Evolutionary conservation across 768 basidiomycete species (phyloP).

Genomic region (Rhodotorula babjevae): DNA sequence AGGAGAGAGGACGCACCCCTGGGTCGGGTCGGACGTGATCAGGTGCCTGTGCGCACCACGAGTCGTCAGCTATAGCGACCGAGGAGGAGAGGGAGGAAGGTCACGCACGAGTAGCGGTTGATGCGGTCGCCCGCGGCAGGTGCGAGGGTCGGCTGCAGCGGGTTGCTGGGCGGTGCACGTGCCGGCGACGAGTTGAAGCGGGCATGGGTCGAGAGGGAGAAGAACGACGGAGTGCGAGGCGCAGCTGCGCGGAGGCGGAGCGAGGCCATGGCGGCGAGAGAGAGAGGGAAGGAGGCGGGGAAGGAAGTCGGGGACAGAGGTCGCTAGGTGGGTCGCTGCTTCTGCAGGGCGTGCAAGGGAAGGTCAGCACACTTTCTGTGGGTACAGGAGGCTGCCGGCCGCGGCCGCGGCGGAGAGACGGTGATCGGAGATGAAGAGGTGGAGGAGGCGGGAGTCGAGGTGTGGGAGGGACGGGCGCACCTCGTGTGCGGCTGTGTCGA

Average conservation of each 20-base stretch:
- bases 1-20: background rate
- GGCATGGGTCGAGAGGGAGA: background rate
- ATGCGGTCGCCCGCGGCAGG: background rate
- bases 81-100: background rate
- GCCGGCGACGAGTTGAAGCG: background rate
- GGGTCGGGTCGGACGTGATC: background rate
- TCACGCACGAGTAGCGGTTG: slow-evolving; percentile 2
- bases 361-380: background rate
- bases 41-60: background rate
- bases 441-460: no score
- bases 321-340: background rate
- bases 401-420: no score
- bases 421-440: no score
- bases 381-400: no score
- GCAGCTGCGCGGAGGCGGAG: slow-evolving; percentile 46
- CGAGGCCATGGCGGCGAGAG: slow-evolving; percentile 50
- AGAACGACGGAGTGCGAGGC: background rate
- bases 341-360: background rate
- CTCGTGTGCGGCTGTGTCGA: no score
- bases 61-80: background rate
- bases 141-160: background rate
- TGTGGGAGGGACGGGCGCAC: no score
- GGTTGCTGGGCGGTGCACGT: background rate
- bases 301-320: background rate
- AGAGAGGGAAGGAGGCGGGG: slow-evolving; percentile 54